A percentile compares a stretch with the other conserved stretches of the same genome.
Conservation (phyloP, 2,329 filamentous ascomycete species). For the Colletotrichum neosansevieriae region DNA sequence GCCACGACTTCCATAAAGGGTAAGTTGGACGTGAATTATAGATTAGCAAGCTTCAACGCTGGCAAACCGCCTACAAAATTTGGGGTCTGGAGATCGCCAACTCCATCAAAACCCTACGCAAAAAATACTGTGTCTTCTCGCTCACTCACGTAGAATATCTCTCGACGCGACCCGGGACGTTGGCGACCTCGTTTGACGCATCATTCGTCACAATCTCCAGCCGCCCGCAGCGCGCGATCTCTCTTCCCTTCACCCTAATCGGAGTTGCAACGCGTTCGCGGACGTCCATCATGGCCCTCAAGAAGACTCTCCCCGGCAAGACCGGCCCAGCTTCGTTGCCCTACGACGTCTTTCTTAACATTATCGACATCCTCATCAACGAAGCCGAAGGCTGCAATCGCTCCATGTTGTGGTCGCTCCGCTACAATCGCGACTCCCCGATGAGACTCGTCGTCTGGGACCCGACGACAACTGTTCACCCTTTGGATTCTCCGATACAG, state of each 20-base stretch:
- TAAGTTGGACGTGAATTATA: not conserved
- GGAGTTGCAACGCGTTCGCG: too few species aligned
- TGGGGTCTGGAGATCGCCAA: too few species aligned
- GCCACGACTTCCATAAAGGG: not conserved
- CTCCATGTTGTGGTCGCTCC: not conserved
- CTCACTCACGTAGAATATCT: too few species aligned
- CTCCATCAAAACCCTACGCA: too few species aligned
- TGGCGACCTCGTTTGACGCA: too few species aligned
- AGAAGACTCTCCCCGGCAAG: not conserved
- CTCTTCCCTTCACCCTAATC: too few species aligned
- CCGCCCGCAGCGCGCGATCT: too few species aligned
- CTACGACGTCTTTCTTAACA: conserved; percentile 10
- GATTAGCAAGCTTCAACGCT: too few species aligned
- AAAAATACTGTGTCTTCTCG: too few species aligned
- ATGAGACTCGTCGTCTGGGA: not conserved
- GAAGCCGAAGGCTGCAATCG: not conserved
- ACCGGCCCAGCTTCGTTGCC: not conserved
- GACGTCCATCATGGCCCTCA: not conserved
- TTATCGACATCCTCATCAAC: conserved; percentile 6
- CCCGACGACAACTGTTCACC: not conserved
- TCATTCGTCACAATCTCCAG: too few species aligned
- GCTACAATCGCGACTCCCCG: not conserved
- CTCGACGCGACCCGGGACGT: too few species aligned
- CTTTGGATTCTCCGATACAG: not conserved
- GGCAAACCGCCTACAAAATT: too few species aligned